These are phyloP conservation scores for Lasiodiplodia theobromae DNA, from an alignment of 2,329 filamentous ascomycete genomes.

Conservation along the genomic window DNA sequence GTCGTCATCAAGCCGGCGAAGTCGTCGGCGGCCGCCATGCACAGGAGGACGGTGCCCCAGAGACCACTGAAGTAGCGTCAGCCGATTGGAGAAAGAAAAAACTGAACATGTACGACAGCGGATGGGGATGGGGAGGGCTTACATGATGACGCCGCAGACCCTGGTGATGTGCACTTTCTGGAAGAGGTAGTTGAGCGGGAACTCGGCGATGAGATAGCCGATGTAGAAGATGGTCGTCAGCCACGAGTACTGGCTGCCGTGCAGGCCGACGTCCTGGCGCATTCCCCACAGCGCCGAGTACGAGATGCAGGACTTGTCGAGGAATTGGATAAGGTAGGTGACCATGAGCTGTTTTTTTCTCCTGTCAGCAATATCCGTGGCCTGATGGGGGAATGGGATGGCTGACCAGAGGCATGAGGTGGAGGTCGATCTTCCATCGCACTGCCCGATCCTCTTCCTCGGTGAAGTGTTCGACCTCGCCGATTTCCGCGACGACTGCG, in stretches of 20 bases:
- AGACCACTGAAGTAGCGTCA: slow-evolving; percentile 2
- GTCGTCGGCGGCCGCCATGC: slow-evolving; percentile 26
- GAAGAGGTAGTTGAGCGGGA: slow-evolving; percentile 27
- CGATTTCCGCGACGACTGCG: slow-evolving; percentile 1
- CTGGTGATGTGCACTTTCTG: slow-evolving; percentile 28
- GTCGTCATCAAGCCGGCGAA: slow-evolving; percentile 54
- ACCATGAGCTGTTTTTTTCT: slow-evolving; percentile 32
- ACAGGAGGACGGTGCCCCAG: slow-evolving; percentile 22
- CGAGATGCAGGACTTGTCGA: slow-evolving; percentile 35
- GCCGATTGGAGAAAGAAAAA: background rate
- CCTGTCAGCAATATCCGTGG: background rate
- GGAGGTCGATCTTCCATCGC: slow-evolving; percentile 58
- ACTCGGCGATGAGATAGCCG: slow-evolving; percentile 30
- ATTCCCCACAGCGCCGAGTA: slow-evolving; percentile 38
- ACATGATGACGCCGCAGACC: slow-evolving; percentile 56
- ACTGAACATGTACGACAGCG: no score
- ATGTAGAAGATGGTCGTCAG: slow-evolving; percentile 38
- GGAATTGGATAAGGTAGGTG: slow-evolving; percentile 35
- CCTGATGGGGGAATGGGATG: no score
- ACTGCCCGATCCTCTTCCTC: slow-evolving; percentile 59
- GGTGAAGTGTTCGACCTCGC: slow-evolving; percentile 44
- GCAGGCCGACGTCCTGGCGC: slow-evolving; percentile 35
- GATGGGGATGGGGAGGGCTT: no score
- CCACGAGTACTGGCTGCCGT: slow-evolving; percentile 38
- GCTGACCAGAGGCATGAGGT: slow-evolving; percentile 13